Conservation (phyloP, 1,284 basidiomycete genomes). For the Tetrapyrgos nigripes region DNA sequence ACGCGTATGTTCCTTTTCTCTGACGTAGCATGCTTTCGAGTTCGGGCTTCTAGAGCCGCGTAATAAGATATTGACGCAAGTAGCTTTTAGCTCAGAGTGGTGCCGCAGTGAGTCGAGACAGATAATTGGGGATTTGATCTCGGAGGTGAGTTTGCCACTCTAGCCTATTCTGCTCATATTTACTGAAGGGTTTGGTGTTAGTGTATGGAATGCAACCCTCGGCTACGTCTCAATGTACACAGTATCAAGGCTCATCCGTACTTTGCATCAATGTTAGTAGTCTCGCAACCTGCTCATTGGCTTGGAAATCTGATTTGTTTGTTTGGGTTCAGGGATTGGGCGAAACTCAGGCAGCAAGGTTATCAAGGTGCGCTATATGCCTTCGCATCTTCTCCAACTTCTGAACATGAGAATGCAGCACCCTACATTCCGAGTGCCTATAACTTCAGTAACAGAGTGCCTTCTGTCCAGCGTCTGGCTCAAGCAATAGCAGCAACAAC, state of each 20-base stretch:
- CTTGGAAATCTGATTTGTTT: not conserved
- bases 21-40: not conserved
- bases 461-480: not conserved
- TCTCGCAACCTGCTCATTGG: not conserved
- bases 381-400: not conserved
- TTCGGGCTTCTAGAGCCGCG: conserved; percentile 1
- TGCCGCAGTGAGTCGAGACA: conserved; percentile 28
- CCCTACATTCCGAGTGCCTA: conserved; percentile 6
- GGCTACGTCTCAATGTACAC: conserved; percentile 44
- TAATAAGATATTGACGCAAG: not conserved
- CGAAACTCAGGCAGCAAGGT: conserved; percentile 31
- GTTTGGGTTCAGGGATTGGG: conserved; percentile 46
- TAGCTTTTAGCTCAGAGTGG: not conserved
- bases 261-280: conserved; percentile 51
- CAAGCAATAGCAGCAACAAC: not conserved
- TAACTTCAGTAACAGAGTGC: not conserved
- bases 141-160: conserved; percentile 35
- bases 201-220: conserved; percentile 65
- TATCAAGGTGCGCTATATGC: conserved; percentile 1
- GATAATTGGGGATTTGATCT: conserved; percentile 45
- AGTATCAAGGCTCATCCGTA: conserved; percentile 51
- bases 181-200: no score
- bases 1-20: no score
- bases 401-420: not conserved
- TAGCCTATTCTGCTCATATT: conserved; percentile 6